Base-by-base conservation (phyloP, 225 moss, liverwort and hornwort species). In the Bryum argenteum region DNA sequence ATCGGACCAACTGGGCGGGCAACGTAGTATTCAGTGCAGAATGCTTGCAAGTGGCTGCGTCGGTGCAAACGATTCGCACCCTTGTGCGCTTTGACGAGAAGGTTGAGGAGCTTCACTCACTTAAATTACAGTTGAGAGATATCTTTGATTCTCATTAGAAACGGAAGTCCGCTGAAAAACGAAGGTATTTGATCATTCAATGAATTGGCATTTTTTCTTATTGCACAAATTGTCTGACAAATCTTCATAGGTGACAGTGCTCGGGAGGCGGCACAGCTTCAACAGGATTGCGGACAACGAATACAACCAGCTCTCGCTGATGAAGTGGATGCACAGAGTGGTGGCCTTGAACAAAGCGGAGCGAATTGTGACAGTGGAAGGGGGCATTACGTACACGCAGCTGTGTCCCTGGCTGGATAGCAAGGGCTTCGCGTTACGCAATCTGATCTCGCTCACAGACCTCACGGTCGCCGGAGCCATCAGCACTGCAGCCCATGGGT, bases 401-500 rank as follows among this genome's bases (percentile, higher is more conserved):
- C 82, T 82, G 21, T 62, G 74, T 55, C 78, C 72, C 1, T 78
- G 78, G 48, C 80, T 87, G 12, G 54, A 87, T 43, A 17, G 61
- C 37, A 18, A 33, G 1, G 75, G 75, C 13, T 74, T 67, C 51
- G 82, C 79, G 21, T 75, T 82, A 6, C 71, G 66, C 23, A 79
- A 82, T 33, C 54, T 82, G n/a, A 66, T 79, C 3, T 82, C 82
- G 6, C 43, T 79, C 56, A 9, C 56, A 0, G 74, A 75, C 33
- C 26, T 78, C 70, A 54, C 78, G 1, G 20, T 87, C 2, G 81
- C 78, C 0, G 87, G 83, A 9, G 69, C 83, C 2, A 65, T 75
- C 50, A 79, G 79, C 80, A 83, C 83, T 6, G 83, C 71, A 19
- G 66, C 82, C 20, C 82, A 79, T 61, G 82, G 82, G 61, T 82